Evolutionary conservation across 2,329 filamentous ascomycete genomes (phyloP), one percentile per base, ranked within the genome.

Genomic region (Botrytis elliptica): DNA sequence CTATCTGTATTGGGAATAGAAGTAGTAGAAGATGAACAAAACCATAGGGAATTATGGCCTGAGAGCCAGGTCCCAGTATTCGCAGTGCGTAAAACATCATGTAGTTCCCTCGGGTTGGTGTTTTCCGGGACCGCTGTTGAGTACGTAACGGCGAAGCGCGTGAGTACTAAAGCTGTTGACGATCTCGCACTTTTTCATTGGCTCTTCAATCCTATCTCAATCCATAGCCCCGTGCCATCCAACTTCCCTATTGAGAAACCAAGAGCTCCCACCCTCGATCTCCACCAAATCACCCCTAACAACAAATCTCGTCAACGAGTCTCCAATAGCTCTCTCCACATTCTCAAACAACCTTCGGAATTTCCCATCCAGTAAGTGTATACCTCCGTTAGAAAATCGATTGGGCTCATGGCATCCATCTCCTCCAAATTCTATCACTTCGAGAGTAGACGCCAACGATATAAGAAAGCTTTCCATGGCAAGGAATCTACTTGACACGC

Each of bases 1-100:
- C 94, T 91, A 83, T 92, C 90, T 7, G 92, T 91, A 75, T 91
- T 93, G 5, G 92, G 90, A 3, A 92, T 95, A 81, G 95, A 95
- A 1, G 93, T 95, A 65, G 92, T 90, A 78, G 95, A 91, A 0
- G 91, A 94, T 18, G 91, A 92, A 70, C 93, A 93, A 42, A 93
- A 93, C 93, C 93, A 81, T 93, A 95, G 69, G 96, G 87, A 74
- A 16, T 8, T 40, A 40, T 84, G 79, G 92, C 93, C 85, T 95
- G 93, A 77, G 95, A 90, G 84, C 92, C 92, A 73, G 91, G 89
- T 74, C 90, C 87, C 78, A 92, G 90, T 84, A 92, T 90, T 46
- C 90, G 87, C 67, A 89, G 88, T 75, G 92, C 91, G 85, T 94
- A 92, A 79, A 92, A 92, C 92, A 95, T 94, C 40, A 22, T 52